phyloP scores from a whole-genome alignment of 768 basidiomycete species.

The Phanerochaete sordida region DNA sequence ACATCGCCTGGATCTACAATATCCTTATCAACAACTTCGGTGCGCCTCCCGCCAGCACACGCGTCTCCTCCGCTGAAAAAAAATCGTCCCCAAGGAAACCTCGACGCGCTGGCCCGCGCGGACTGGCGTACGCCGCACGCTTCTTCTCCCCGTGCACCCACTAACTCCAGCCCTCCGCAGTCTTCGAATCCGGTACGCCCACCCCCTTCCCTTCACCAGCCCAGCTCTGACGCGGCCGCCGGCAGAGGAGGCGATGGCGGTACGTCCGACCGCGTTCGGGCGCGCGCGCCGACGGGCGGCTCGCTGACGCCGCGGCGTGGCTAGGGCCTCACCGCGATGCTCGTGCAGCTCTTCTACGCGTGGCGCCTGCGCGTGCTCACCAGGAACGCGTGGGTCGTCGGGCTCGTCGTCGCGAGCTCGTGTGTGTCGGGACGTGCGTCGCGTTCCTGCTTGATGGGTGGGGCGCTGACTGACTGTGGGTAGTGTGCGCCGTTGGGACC shows the following conservation, averaged over 20 bases:
- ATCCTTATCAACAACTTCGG: slow-evolving; percentile 14
- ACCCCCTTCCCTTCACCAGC: too few species aligned
- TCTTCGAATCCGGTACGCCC: too few species aligned
- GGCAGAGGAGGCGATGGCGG: slow-evolving; percentile 2
- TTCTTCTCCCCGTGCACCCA: neutral
- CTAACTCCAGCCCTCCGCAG: too few species aligned
- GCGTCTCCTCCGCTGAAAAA: too few species aligned
- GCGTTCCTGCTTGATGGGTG: too few species aligned
- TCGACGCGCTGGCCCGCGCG: neutral
- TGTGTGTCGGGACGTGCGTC: neutral
- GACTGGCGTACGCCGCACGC: neutral
- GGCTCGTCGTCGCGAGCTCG: slow-evolving; percentile 1
- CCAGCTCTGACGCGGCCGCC: too few species aligned
- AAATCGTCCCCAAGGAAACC: neutral
- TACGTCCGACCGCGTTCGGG: neutral
- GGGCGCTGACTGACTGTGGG: too few species aligned
- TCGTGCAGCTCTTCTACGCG: slow-evolving; percentile 14
- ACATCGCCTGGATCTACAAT: slow-evolving; percentile 15
- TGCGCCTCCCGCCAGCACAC: too few species aligned
- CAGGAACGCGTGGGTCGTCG: slow-evolving; percentile 7
- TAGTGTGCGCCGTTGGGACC: slow-evolving; percentile 4
- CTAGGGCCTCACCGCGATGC: slow-evolving; percentile 13
- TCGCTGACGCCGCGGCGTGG: neutral
- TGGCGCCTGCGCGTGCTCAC: slow-evolving; percentile 15
- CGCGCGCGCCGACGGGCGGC: neutral